Conservation (phyloP, 805 yeast species). For the Ogataea chonburiensis region DNA sequence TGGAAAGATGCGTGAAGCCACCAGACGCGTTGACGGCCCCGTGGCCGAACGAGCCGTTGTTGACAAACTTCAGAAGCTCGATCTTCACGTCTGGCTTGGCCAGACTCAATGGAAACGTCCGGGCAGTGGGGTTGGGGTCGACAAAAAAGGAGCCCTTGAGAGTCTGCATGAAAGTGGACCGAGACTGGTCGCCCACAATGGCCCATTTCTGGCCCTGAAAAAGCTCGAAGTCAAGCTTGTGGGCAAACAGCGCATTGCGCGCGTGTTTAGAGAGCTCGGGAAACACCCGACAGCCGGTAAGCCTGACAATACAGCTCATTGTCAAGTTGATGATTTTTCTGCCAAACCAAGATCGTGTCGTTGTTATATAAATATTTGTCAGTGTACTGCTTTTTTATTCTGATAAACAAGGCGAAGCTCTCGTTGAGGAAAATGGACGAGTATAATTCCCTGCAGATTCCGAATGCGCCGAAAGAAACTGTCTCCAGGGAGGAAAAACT, state of each 20-base stretch:
- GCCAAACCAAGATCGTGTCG: too few species aligned
- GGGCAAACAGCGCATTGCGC: slow-evolving; percentile 32
- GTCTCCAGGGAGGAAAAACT: slow-evolving; percentile 35
- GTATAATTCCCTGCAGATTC: slow-evolving; percentile 24
- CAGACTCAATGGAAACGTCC: slow-evolving; percentile 52
- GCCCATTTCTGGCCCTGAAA: slow-evolving; percentile 48
- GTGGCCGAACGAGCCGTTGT: slow-evolving; percentile 36
- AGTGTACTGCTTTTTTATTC: slow-evolving; percentile 4
- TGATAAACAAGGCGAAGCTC: slow-evolving; percentile 13
- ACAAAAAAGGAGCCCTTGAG: slow-evolving; percentile 56
- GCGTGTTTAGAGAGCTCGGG: not conserved
- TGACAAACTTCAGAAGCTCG: slow-evolving; percentile 39
- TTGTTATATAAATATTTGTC: not conserved
- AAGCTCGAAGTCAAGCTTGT: slow-evolving; percentile 43
- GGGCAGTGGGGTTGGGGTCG: slow-evolving; percentile 46
- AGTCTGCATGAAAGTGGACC: slow-evolving; percentile 52
- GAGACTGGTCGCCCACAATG: slow-evolving; percentile 48
- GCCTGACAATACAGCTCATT: slow-evolving; percentile 7
- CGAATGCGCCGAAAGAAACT: slow-evolving; percentile 34
- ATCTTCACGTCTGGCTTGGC: slow-evolving; percentile 45
- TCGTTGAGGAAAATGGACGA: slow-evolving; percentile 4
- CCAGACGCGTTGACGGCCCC: slow-evolving; percentile 40
- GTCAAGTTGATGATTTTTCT: not conserved
- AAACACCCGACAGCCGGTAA: slow-evolving; percentile 3
- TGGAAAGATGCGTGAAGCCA: slow-evolving; percentile 71